Base-by-base conservation (phyloP, 306 rosid species). In the Lathyrus oleraceus region DNA sequence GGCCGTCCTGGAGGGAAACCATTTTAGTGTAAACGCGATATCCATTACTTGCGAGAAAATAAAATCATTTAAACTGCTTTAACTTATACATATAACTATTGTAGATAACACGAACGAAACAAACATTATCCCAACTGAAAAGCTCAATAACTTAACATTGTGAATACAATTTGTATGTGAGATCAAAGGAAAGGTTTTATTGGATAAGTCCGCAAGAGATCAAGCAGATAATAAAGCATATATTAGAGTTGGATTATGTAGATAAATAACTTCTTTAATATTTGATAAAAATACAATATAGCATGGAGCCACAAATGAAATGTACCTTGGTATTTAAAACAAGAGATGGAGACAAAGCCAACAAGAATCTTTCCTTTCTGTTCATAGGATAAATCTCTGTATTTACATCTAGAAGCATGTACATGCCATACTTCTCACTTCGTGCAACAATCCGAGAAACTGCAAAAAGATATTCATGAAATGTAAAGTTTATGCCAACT, bases 331-430 rank as follows among this genome's bases (percentile, higher is more conserved):
- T 58, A 12, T 51, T 78, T 75, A 83, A 85, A 84, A 86, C 82
- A 39, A 90, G 87, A 5, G 97, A 79, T 39, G 97, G 93, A 65
- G 97, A 78, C 60, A 90, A 51, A 23, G 83, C 91, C 95, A 94
- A 72, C 81, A 88, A 61, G 75, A 88, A 85, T 67, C 75, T 87
- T 15, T 94, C 97, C 16, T 79, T 78, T 80, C 72, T 70, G 3
- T 66, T 77, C 73, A 94, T 77, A 14, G 96, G 96, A 83, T 88
- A 94, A 76, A 94, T 81, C 81, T 94, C 96, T 1, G 96, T 78
- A 70, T 90, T 88, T 48, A 90, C 87, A 75, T 94, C 98, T 21
- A 90, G 84, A 49, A 72, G 82, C 86, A 94, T 75, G 73, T 65
- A 5, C 83, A 85, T 88, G 73, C 73, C 96, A 67, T 67, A 65